These are phyloP conservation scores for Suillus discolor DNA, from an alignment of 768 basidiomycete genomes.

Conservation along the genomic window DNA sequence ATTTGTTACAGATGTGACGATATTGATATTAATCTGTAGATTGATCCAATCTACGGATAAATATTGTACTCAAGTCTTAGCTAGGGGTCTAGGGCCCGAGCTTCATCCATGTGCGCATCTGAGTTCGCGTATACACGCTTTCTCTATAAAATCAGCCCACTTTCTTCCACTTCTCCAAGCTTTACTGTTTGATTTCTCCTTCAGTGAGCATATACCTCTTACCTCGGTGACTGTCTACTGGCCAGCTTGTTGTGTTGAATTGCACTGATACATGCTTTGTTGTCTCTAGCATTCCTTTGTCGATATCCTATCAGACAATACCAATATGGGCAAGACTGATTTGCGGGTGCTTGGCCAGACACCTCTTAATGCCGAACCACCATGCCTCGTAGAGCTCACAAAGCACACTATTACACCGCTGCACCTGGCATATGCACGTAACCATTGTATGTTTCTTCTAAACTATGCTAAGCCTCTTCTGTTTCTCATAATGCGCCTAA, in stretches of 20 bases:
- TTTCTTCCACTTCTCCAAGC: not conserved
- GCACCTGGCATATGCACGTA: conserved; percentile 68
- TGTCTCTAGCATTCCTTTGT: not conserved
- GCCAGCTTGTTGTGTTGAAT: not conserved
- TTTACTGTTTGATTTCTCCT: not conserved
- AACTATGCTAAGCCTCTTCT: not conserved
- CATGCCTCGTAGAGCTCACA: conserved; percentile 55
- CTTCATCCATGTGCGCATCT: not conserved
- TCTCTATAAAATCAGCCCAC: conserved; percentile 1
- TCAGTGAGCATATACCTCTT: not conserved
- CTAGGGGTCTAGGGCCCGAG: not conserved
- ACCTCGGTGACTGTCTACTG: not conserved
- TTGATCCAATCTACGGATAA: not conserved
- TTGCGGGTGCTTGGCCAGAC: conserved; percentile 29
- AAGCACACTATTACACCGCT: conserved; percentile 54
- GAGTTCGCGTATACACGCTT: not conserved
- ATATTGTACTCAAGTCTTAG: not conserved
- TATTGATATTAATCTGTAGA: no score
- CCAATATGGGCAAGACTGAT: conserved; percentile 23
- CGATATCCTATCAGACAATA: not conserved
- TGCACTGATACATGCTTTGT: not conserved
- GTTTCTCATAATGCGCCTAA: conserved; percentile 6
- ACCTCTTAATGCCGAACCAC: conserved; percentile 75
- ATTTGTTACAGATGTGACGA: not conserved
- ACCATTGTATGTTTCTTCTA: conserved; percentile 61